Evolutionary conservation across 495 filamentous ascomycete genomes (phyloP).

Genomic region (Barbatosphaeria neglecta): DNA sequence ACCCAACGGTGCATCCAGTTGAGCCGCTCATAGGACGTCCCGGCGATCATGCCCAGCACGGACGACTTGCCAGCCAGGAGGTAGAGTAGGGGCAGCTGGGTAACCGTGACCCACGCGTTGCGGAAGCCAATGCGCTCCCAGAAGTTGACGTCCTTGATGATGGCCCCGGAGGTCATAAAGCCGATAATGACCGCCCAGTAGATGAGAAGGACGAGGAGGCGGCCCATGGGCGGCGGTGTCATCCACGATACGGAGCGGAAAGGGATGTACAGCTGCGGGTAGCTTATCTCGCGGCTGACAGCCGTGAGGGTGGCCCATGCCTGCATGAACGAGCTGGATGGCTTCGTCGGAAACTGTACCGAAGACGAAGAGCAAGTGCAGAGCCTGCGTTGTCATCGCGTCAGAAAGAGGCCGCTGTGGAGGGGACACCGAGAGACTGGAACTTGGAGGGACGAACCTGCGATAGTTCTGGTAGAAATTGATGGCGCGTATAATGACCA

Average conservation of each 20-base stretch:
- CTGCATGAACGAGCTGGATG: constrained; percentile 43
- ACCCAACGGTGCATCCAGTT: constrained; percentile 84
- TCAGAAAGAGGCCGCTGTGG: not conserved
- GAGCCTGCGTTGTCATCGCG: constrained; percentile 15
- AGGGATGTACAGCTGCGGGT: constrained; percentile 48
- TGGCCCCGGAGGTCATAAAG: constrained; percentile 39
- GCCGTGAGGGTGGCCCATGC: constrained; percentile 59
- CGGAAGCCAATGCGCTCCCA: constrained; percentile 69
- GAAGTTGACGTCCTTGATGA: constrained; percentile 29
- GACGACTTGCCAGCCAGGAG: constrained; percentile 71
- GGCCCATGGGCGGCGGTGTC: constrained; percentile 46
- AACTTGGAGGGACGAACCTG: constrained; percentile 26
- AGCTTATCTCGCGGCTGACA: constrained; percentile 51
- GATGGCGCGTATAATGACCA: constrained; percentile 23
- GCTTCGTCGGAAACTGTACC: constrained; percentile 48
- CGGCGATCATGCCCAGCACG: constrained; percentile 55
- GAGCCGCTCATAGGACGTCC: constrained; percentile 60
- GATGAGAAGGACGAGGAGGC: constrained; percentile 36
- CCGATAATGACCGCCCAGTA: constrained; percentile 48
- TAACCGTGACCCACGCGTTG: constrained; percentile 62
- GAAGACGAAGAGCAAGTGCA: constrained; percentile 25
- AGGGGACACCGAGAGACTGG: not conserved
- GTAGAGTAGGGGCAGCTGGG: constrained; percentile 74
- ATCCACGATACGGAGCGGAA: constrained; percentile 34
- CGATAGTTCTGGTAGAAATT: constrained; percentile 21